These are phyloP conservation scores for Citrullus amarus DNA, from an alignment of 306 rosid species.

Conservation along the genomic window DNA sequence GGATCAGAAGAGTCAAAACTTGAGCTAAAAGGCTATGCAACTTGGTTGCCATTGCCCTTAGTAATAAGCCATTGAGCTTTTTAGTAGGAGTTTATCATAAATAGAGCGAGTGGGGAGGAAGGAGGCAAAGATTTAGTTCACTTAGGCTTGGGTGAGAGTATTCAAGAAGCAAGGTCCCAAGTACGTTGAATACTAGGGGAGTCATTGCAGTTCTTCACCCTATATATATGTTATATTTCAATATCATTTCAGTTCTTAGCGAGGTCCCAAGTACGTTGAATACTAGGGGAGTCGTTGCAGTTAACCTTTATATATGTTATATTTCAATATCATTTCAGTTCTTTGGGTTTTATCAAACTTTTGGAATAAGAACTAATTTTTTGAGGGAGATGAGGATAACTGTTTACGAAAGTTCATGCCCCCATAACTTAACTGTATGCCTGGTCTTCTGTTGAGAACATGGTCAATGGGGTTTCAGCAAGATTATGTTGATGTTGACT, in stretches of 20 bases:
- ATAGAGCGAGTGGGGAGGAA: not conserved
- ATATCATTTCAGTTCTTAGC: not conserved
- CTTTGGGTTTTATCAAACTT: not conserved
- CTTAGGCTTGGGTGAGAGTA: not conserved
- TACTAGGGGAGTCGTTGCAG: not conserved
- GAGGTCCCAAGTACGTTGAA: not conserved
- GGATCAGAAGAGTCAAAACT: not conserved
- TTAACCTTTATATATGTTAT: not conserved
- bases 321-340: not conserved
- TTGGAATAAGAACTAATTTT: not conserved
- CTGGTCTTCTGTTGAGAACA: not conserved
- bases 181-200: not conserved
- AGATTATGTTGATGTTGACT: not conserved
- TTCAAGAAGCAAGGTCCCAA: not conserved
- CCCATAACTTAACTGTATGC: not conserved
- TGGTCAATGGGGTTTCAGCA: not conserved
- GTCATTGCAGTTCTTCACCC: not conserved
- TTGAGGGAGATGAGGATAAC: not conserved
- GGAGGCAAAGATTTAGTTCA: not conserved
- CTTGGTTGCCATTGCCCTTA: not conserved
- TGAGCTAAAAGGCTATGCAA: not conserved
- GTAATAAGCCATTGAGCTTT: not conserved
- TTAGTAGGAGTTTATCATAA: not conserved
- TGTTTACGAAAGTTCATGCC: not conserved
- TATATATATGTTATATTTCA: not conserved